Percentiles rank a stretch among this genome's conserved stretches.
These are phyloP conservation scores for Nicotiana undulata DNA, from an alignment of 257 asterid genomes.

Conservation along the genomic window DNA sequence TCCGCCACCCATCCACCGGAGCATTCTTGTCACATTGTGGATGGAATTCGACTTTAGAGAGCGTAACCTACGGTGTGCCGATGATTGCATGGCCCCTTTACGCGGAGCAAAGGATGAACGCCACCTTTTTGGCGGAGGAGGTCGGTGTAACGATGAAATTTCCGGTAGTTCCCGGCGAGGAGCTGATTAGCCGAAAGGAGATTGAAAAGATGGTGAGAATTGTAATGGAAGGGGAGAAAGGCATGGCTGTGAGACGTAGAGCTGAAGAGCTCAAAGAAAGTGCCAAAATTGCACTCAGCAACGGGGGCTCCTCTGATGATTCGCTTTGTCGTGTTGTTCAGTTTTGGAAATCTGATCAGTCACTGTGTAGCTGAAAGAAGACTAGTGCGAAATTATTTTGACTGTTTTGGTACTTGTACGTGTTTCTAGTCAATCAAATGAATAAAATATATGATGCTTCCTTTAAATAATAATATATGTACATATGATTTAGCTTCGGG, in stretches of 20 bases:
- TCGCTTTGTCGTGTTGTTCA: conserved; percentile 3
- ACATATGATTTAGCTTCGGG: too few species aligned
- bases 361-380: not conserved
- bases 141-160: conserved; percentile 31
- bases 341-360: not conserved
- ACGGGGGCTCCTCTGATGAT: conserved; percentile 24
- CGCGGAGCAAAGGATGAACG: conserved; percentile 46
- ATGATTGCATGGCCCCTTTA: conserved; percentile 51
- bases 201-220: conserved; percentile 27
- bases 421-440: too few species aligned
- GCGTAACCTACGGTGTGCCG: conserved; percentile 35
- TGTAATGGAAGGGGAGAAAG: conserved; percentile 32
- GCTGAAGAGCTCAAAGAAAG: conserved; percentile 25
- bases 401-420: too few species aligned
- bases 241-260: conserved; percentile 14
- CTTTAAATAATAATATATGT: too few species aligned
- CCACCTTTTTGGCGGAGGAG: conserved; percentile 30
- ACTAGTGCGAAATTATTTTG: not conserved
- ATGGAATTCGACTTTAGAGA: conserved; percentile 45
- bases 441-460: too few species aligned
- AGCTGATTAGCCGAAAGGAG: conserved; percentile 19
- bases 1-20: conserved; percentile 28
- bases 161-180: not conserved
- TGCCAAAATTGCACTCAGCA: conserved; percentile 14
- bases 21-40: conserved; percentile 42